These are phyloP conservation scores for Acer saccharum DNA, from an alignment of 345 rosid genomes.

Conservation along the genomic window DNA sequence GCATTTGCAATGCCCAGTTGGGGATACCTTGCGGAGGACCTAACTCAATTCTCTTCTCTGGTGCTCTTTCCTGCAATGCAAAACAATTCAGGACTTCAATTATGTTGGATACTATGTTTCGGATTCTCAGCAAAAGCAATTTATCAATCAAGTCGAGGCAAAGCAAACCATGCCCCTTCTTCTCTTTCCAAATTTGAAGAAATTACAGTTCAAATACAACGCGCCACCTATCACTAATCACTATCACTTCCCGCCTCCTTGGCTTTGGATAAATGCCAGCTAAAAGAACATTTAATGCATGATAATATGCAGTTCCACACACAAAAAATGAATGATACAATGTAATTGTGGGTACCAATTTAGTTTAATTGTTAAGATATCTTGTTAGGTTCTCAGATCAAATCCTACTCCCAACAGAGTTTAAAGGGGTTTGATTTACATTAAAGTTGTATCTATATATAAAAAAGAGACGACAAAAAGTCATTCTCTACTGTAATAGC, in stretches of 20 bases:
- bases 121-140: background rate
- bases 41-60: slow-evolving; percentile 40
- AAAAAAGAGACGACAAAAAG: background rate
- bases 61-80: slow-evolving; percentile 56
- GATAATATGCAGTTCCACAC: too few species aligned
- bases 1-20: slow-evolving; percentile 75
- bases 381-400: background rate
- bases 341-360: background rate
- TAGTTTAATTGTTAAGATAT: too few species aligned
- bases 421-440: too few species aligned
- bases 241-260: too few species aligned
- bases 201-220: too few species aligned
- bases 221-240: too few species aligned
- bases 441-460: too few species aligned
- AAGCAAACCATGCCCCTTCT: background rate
- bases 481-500: background rate
- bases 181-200: background rate
- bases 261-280: too few species aligned
- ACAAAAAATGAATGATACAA: background rate
- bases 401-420: too few species aligned
- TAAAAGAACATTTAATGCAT: too few species aligned
- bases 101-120: background rate
- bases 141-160: background rate
- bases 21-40: slow-evolving; percentile 51
- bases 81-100: background rate